Base-by-base conservation (phyloP, 148 eudicot genomes). In the Cornus controversa region DNA sequence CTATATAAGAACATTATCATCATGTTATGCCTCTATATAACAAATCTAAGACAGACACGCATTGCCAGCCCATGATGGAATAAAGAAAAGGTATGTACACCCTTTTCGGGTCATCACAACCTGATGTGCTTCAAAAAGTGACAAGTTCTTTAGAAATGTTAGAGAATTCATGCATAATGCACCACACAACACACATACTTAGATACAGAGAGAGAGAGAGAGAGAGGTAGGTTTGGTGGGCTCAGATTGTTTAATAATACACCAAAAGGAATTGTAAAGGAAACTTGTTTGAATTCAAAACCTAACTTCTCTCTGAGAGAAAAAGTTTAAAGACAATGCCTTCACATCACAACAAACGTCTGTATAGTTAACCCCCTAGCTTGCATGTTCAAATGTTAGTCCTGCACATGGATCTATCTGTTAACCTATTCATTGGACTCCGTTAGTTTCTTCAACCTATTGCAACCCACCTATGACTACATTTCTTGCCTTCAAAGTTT, bases 21-120 rank as follows among this genome's bases (percentile, higher is more conserved):
- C 11, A 60, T 54, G 15, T 14, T 4, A 60, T 60, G 24, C 3
- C 9, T 36, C 54, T 63, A 62, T 62, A 28, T 8, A 63, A 24
- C 36, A 28, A 23, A 68, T 74, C 68, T 23, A 34, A 74, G 69
- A 75, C 70, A 40, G 60, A 69, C 37, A 18, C 78, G 8, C 27
- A 65, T 22, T 45, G 34, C 69, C 77, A 64, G 34, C 58, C 69
- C 53, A 53, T 57, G 24, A 40, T 10, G 20, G 77, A 75, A 25
- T 75, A 42, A 75, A 65, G 37, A 75, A 40, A 42, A 34, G 28
- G 28, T 4, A 14, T 20, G 1, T 75, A 57, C 60, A 27, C 50
- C 70, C 78, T 42, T 62, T 66, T 75, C 45, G 70, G 27, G 66
- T 65, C 70, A 27, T 18, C 42, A 65, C 42, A 66, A 40, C 69